Conservation (phyloP, 2,329 filamentous ascomycete genomes). For the Clarireedia paspali region DNA sequence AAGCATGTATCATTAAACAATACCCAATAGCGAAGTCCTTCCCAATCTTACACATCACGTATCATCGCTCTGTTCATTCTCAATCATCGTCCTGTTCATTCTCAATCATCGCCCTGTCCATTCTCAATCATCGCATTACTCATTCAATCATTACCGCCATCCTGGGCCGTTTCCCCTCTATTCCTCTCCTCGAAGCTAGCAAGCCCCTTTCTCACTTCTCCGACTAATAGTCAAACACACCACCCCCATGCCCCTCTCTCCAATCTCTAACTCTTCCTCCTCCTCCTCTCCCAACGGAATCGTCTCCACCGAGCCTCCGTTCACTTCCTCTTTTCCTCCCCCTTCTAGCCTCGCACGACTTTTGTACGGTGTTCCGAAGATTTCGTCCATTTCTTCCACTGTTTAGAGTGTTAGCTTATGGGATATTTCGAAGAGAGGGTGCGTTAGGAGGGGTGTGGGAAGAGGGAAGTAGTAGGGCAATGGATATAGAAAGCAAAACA, state of each 20-base stretch:
- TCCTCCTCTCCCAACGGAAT: neutral
- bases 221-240: neutral
- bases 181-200: neutral
- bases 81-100: too few relatives aligned
- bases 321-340: neutral
- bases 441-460: neutral
- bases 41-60: too few relatives aligned
- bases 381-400: slow-evolving; percentile 63
- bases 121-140: too few relatives aligned
- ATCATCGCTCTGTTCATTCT: too few relatives aligned
- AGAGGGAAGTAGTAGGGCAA: neutral
- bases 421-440: neutral
- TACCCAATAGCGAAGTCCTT: too few relatives aligned
- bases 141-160: too few relatives aligned
- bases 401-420: neutral
- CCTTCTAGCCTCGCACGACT: neutral
- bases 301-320: neutral
- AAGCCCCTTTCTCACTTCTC: neutral
- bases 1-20: too few relatives aligned
- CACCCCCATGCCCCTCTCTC: neutral
- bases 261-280: neutral
- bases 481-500: neutral
- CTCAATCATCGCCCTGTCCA: too few relatives aligned
- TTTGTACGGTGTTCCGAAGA: slow-evolving; percentile 20
- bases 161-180: too few relatives aligned